Evolutionary conservation across 1,139 yeast species (phyloP).

Genomic region (Hyphopichia buzzinii): DNA sequence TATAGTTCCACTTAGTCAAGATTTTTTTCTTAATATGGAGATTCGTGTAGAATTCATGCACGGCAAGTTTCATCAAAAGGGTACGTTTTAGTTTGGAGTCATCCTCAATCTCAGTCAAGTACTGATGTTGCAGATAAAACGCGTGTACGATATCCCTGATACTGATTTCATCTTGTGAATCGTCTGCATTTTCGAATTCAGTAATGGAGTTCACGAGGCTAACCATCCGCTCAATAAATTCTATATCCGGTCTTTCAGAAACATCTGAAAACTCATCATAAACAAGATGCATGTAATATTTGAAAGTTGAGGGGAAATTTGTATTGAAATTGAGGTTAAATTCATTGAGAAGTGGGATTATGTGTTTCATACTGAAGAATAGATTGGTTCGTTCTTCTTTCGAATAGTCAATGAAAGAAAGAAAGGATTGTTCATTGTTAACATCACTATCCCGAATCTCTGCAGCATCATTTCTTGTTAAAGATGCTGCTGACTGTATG

Average conservation of each 20-base stretch:
- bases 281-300: constrained; percentile 20
- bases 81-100: constrained; percentile 12
- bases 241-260: constrained; percentile 17
- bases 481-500: background rate
- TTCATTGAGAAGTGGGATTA: constrained; percentile 32
- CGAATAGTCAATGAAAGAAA: constrained; percentile 9
- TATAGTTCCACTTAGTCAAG: constrained; percentile 18
- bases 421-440: constrained; percentile 1
- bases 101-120: constrained; percentile 8
- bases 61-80: constrained; percentile 28
- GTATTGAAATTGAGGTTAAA: constrained; percentile 25
- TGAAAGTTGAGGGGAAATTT: constrained; percentile 21
- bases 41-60: constrained; percentile 12
- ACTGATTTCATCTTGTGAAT: constrained; percentile 14
- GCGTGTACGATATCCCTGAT: constrained; percentile 22
- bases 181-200: constrained; percentile 31
- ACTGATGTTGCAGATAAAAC: constrained; percentile 22
- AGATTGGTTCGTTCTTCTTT: constrained; percentile 15
- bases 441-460: background rate
- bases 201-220: constrained; percentile 21
- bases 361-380: constrained; percentile 17
- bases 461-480: background rate
- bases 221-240: constrained; percentile 23
- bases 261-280: constrained; percentile 18
- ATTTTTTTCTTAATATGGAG: constrained; percentile 3